Percentiles rank a stretch among this genome's conserved stretches.
These are phyloP conservation scores for Vigna unguiculata DNA, from an alignment of 306 rosid species.

Conservation along the genomic window DNA sequence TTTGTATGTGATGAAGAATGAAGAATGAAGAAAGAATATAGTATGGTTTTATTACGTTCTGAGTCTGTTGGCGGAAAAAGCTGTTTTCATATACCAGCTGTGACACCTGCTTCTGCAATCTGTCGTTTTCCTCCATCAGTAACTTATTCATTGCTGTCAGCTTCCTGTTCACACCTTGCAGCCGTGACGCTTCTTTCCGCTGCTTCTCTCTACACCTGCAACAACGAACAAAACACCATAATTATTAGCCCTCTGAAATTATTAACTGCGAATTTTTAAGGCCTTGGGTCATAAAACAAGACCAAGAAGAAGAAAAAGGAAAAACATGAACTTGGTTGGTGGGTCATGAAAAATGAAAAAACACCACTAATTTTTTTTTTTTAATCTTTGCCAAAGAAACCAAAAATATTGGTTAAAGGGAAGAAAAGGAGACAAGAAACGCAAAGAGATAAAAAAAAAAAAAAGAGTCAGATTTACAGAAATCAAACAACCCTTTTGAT, in stretches of 20 bases:
- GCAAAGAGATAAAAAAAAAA: background rate
- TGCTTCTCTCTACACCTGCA: constrained; percentile 98
- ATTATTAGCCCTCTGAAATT: background rate
- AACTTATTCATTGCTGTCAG: constrained; percentile 96
- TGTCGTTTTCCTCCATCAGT: constrained; percentile 96
- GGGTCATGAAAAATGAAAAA: background rate
- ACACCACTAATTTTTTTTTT: background rate
- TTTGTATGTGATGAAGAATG: background rate
- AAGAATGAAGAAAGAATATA: background rate
- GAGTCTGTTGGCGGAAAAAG: constrained; percentile 94
- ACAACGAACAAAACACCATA: background rate
- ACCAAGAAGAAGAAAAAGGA: background rate
- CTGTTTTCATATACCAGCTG: constrained; percentile 91
- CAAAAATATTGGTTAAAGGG: background rate
- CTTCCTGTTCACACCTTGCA: constrained; percentile 92
- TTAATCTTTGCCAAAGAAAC: background rate
- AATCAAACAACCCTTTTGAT: constrained; percentile 23
- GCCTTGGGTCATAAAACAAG: background rate
- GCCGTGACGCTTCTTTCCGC: constrained; percentile 92
- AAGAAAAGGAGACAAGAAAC: background rate
- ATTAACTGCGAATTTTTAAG: background rate
- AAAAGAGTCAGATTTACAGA: background rate
- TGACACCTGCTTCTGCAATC: constrained; percentile 97
- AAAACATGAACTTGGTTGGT: constrained; percentile 7
- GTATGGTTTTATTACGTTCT: constrained; percentile 61